Evolutionary conservation across 768 basidiomycete genomes (phyloP).

Genomic region (Amanita phalloides): DNA sequence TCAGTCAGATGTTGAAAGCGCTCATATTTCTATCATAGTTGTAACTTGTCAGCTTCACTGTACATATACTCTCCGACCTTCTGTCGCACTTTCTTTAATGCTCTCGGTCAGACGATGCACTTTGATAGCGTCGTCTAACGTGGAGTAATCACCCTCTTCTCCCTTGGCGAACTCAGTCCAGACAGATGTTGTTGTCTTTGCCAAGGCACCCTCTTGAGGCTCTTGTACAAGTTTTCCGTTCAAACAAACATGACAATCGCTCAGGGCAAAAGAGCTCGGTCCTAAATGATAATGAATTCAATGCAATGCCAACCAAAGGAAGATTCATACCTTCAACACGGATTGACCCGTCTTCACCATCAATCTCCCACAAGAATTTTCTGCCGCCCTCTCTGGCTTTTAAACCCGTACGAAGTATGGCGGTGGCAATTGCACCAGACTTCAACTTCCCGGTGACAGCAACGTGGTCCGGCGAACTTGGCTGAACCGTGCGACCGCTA

Average conservation of each 20-base stretch:
- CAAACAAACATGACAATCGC: conserved; percentile 9
- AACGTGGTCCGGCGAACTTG: conserved; percentile 4
- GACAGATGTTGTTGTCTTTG: conserved; percentile 6
- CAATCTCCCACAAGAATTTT: conserved; percentile 9
- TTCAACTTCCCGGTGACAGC: conserved; percentile 5
- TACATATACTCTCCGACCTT: background rate
- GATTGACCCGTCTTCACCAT: conserved; percentile 10
- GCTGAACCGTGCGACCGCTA: background rate
- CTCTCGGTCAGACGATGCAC: conserved; percentile 9
- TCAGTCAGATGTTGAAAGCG: no score
- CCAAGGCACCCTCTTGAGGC: conserved; percentile 1
- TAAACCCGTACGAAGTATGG: conserved; percentile 1
- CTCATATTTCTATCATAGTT: no score
- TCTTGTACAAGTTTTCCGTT: conserved; percentile 11
- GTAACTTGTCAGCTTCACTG: background rate
- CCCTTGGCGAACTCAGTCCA: conserved; percentile 4
- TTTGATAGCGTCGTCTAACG: conserved; percentile 14
- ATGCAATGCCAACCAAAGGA: background rate
- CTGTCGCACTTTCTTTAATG: conserved; percentile 9
- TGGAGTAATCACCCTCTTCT: conserved; percentile 7
- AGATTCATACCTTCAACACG: conserved; percentile 6
- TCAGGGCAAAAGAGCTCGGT: background rate
- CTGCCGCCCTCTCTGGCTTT: conserved; percentile 7
- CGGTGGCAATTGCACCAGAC: conserved; percentile 3
- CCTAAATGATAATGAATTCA: background rate